Evolutionary conservation across 164 flowering plant species (phyloP).

Genomic region (Hamamelis virginiana): DNA sequence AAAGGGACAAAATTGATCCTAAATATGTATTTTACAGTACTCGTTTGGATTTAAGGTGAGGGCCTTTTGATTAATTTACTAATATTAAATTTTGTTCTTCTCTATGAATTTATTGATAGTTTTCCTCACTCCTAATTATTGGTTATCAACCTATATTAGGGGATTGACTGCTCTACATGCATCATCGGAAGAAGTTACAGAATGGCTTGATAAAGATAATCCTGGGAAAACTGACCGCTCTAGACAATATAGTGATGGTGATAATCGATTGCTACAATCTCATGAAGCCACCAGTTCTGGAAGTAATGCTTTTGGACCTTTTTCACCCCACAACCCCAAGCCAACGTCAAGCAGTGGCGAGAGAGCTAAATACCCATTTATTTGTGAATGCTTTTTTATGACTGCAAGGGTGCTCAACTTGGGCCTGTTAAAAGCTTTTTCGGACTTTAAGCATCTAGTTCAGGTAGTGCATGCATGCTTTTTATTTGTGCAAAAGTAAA

Average conservation of each 20-base stretch:
- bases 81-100: background rate
- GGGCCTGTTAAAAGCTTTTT: slow-evolving; percentile 88
- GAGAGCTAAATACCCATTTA: slow-evolving; percentile 61
- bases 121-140: slow-evolving; percentile 18
- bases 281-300: slow-evolving; percentile 75
- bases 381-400: slow-evolving; percentile 98
- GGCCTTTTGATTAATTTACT: background rate
- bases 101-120: background rate
- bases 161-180: slow-evolving; percentile 92
- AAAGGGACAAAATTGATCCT: slow-evolving; percentile 87
- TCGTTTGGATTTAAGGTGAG: slow-evolving; percentile 78
- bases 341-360: slow-evolving; percentile 37
- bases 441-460: slow-evolving; percentile 88
- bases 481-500: background rate
- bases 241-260: slow-evolving; percentile 31
- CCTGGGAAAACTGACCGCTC: slow-evolving; percentile 25
- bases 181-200: slow-evolving; percentile 88
- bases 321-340: slow-evolving; percentile 31
- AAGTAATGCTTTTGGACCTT: slow-evolving; percentile 28
- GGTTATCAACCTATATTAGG: slow-evolving; percentile 35
- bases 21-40: slow-evolving; percentile 61
- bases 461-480: slow-evolving; percentile 53
- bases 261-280: slow-evolving; percentile 65
- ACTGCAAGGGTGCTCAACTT: slow-evolving; percentile 93
- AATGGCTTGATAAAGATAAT: slow-evolving; percentile 54